Evolutionary conservation across 345 rosid species (phyloP).

Genomic region (Eucalyptus regnans): DNA sequence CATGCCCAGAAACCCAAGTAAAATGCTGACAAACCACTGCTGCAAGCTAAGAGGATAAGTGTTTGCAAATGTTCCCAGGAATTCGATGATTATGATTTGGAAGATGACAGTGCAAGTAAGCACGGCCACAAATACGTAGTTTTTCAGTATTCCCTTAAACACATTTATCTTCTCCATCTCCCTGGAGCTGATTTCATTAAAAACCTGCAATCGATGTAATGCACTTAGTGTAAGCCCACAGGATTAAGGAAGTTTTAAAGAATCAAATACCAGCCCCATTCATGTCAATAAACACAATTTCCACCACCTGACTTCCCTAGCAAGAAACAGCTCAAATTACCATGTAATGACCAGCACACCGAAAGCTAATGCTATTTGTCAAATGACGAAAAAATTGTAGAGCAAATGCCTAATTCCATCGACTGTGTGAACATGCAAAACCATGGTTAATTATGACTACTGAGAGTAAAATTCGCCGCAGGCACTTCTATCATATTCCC

Average conservation of each 20-base stretch:
- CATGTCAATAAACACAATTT: not conserved
- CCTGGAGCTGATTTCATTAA: conserved; percentile 76
- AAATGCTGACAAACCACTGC: conserved; percentile 68
- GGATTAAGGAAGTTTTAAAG: not conserved
- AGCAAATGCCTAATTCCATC: not conserved
- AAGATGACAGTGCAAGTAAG: conserved; percentile 46
- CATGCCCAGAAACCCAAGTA: conserved; percentile 91
- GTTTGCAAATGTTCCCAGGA: conserved; percentile 61
- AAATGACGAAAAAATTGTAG: accelerated
- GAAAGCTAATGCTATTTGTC: not conserved
- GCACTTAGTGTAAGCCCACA: not conserved
- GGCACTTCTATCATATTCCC: not conserved
- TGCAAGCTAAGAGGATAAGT: conserved; percentile 55
- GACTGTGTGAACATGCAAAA: not conserved
- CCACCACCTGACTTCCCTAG: not conserved
- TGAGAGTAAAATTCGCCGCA: accelerated
- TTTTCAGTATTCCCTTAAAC: conserved; percentile 54
- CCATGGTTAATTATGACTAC: not conserved
- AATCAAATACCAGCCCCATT: not conserved
- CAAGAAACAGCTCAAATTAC: not conserved
- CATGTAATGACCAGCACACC: not conserved
- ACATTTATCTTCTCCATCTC: conserved; percentile 71
- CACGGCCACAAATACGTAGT: conserved; percentile 47
- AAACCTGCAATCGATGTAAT: conserved; percentile 13
- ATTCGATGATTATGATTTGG: conserved; percentile 57